Percentiles rank a stretch among this genome's conserved stretches.
Evolutionary conservation across 768 basidiomycete genomes (phyloP).

Genomic region (Cystofilobasidium ferigula): DNA sequence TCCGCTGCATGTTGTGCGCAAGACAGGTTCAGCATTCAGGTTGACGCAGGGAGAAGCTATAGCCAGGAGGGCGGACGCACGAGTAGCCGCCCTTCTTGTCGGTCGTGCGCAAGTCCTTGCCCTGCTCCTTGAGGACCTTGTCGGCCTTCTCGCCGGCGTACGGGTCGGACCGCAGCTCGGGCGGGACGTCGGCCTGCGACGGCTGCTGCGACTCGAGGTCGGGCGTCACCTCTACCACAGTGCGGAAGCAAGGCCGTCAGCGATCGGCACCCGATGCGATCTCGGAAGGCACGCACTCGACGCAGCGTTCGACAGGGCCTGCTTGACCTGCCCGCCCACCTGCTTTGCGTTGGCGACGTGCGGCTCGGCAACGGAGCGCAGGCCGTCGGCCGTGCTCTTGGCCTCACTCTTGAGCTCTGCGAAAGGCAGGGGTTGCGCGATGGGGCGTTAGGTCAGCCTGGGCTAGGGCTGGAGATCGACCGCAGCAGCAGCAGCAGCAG

Average conservation of each 20-base stretch:
- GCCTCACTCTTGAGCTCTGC: background rate
- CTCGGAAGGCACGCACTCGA: background rate
- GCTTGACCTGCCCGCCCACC: background rate
- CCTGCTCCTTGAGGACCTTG: conserved; percentile 1
- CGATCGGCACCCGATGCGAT: background rate
- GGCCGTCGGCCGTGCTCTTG: background rate
- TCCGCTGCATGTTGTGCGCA: background rate
- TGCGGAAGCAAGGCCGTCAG: background rate
- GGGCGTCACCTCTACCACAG: background rate
- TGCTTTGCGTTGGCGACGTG: background rate
- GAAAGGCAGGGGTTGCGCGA: background rate
- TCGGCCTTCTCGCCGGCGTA: conserved; percentile 18
- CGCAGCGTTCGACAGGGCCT: background rate
- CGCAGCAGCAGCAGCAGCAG: too few relatives aligned
- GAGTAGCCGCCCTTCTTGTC: conserved; percentile 1
- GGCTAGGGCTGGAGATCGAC: too few relatives aligned
- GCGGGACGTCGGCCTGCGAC: conserved; percentile 1
- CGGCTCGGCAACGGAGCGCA: background rate
- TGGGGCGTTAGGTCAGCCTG: background rate
- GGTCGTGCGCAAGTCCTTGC: conserved; percentile 4
- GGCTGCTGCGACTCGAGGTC: background rate
- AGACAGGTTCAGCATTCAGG: too few relatives aligned
- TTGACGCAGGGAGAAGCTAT: background rate
- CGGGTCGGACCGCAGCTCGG: conserved; percentile 1
- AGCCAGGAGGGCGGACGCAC: too few relatives aligned